Evolutionary conservation across 805 yeast genomes (phyloP), one percentile per base, ranked within the genome.

Genomic region (Wickerhamiella allomyrinae): DNA sequence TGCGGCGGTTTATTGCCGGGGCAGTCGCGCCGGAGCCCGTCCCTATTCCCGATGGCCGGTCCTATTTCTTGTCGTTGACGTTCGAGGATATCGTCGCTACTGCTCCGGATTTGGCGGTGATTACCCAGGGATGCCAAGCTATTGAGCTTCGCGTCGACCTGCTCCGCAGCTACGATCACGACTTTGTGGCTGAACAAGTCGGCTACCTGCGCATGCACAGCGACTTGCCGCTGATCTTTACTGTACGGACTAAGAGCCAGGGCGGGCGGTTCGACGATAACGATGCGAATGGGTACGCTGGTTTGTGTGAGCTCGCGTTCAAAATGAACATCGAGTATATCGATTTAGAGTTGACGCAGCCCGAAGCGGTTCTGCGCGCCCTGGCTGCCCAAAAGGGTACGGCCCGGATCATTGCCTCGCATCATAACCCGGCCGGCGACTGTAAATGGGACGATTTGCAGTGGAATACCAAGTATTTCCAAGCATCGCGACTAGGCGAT

Each of bases 131-230:
- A 3, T 72, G 79, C 49, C 72, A 73, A 49, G 95, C 94, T 7
- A 77, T 89, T 29, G 95, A 89, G 57, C 65, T 89, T 34, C 71
- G 94, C 49, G 85, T 83, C 33, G 94, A 84, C 60, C 66, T 74
- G 46, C 67, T 86, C 46, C 61, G 70, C 41, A 66, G 71, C 7
- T 51, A 60, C 17, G 67, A 67, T 7, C 42, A 49, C 17, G 66
- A 61, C 17, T 81, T 69, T 57, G 84, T 87, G 24, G 76, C 79
- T 43, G 76, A 74, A 46, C 95, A 86, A 57, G 63, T 84, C 41
- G 81, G 85, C 2, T 52, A 69, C 13, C 61, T 89, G 49, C 76
- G 95, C 57, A 70, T 71, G 56, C 68, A 69, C 38, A 68, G 80
- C 13, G 62, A 66, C 25, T 61, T 85, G 41, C 95, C 97, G 31